These are phyloP conservation scores for Exophiala oligosperma DNA, from an alignment of 2,329 filamentous ascomycete species.

Conservation along the genomic window DNA sequence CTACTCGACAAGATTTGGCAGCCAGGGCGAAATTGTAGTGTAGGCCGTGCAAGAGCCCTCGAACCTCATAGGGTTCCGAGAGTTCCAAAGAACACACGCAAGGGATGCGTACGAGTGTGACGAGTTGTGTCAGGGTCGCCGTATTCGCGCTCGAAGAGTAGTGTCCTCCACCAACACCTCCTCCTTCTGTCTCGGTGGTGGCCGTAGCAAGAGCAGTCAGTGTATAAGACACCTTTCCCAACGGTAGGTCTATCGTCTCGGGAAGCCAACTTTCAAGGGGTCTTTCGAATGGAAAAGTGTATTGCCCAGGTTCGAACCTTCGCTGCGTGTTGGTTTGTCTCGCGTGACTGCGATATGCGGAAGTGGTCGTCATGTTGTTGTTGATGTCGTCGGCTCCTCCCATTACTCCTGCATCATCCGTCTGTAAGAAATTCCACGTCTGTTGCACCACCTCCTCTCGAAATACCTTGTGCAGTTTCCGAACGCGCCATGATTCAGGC, in stretches of 20 bases:
- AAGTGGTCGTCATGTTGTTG: too few relatives aligned
- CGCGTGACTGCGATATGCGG: too few relatives aligned
- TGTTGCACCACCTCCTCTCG: slow-evolving; percentile 7
- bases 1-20: slow-evolving; percentile 7
- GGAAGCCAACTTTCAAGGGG: slow-evolving; percentile 4
- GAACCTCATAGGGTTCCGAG: slow-evolving; percentile 6
- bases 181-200: not conserved
- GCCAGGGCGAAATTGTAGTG: slow-evolving; percentile 2
- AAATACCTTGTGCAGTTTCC: slow-evolving; percentile 2
- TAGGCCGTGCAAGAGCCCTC: slow-evolving; percentile 1
- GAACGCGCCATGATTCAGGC: slow-evolving; percentile 6
- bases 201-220: not conserved
- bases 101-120: slow-evolving; percentile 2
- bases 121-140: not conserved
- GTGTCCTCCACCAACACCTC: not conserved
- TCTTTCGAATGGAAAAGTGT: slow-evolving; percentile 1
- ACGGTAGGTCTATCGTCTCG: slow-evolving; percentile 4
- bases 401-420: not conserved
- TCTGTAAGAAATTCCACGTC: slow-evolving; percentile 2
- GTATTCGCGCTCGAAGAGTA: not conserved
- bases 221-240: slow-evolving; percentile 8
- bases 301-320: slow-evolving; percentile 2
- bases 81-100: slow-evolving; percentile 8
- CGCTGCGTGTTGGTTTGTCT: not conserved
- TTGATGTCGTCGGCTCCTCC: not conserved